These are phyloP conservation scores for Pseudomonodictys pantanalensis DNA, from an alignment of 495 filamentous ascomycete genomes.

Conservation along the genomic window DNA sequence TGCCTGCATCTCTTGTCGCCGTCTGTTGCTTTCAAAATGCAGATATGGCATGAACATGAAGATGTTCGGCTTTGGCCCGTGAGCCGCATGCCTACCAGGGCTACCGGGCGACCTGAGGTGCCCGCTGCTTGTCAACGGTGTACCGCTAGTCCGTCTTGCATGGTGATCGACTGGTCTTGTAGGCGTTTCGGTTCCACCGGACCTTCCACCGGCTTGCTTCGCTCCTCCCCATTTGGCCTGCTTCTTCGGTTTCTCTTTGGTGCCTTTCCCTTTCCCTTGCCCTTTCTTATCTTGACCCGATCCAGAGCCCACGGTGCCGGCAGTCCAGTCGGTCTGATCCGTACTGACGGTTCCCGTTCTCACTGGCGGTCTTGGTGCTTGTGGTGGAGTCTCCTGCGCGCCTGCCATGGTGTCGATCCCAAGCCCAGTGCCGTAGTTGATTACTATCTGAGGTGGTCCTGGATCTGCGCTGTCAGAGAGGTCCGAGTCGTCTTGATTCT, in stretches of 20 bases:
- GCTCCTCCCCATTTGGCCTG: conserved; percentile 12
- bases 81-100: conserved; percentile 28
- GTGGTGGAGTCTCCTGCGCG: conserved; percentile 3
- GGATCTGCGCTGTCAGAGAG: conserved; percentile 37
- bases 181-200: conserved; percentile 21
- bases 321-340: conserved; percentile 27
- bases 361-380: conserved; percentile 16
- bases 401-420: conserved; percentile 14
- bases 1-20: conserved; percentile 57
- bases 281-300: conserved; percentile 15
- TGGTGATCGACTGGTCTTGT: conserved; percentile 10
- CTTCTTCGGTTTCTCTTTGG: conserved; percentile 27
- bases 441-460: conserved; percentile 33
- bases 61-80: conserved; percentile 47
- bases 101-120: conserved; percentile 30
- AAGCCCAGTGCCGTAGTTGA: conserved; percentile 16
- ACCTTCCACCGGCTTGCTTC: conserved; percentile 6
- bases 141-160: conserved; percentile 1
- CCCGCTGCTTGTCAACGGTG: background rate
- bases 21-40: conserved; percentile 61
- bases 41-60: conserved; percentile 68
- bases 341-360: conserved; percentile 19
- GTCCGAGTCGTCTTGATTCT: conserved; percentile 41
- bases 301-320: background rate
- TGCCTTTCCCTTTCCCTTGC: conserved; percentile 14